phyloP scores from a whole-genome alignment of 2,329 filamentous ascomycete species.

The Dactylellina cionopaga region DNA sequence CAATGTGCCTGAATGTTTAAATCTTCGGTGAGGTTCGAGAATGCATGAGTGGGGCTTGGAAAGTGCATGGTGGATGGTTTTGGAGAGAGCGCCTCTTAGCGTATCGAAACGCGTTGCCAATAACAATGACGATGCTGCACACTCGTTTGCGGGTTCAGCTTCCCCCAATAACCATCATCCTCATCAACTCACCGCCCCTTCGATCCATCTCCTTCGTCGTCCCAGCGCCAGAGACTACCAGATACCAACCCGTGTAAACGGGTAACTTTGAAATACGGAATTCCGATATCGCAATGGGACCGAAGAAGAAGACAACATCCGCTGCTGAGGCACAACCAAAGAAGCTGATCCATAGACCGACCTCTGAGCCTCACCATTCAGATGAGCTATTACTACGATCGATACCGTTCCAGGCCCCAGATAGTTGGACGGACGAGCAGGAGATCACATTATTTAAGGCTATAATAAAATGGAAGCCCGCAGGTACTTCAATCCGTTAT shows the following conservation, averaged over 20 bases:
- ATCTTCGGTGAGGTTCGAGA: too few species aligned
- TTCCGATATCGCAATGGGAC: slow-evolving; percentile 32
- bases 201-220: neutral
- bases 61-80: too few species aligned
- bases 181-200: neutral
- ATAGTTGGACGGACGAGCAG: slow-evolving; percentile 95
- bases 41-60: too few species aligned
- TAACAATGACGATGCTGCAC: slow-evolving; percentile 12
- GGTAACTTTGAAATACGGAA: neutral
- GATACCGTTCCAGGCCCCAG: slow-evolving; percentile 58
- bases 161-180: slow-evolving; percentile 3
- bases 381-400: slow-evolving; percentile 30
- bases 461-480: slow-evolving; percentile 94
- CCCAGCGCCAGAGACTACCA: slow-evolving; percentile 64
- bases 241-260: slow-evolving; percentile 63
- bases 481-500: slow-evolving; percentile 68
- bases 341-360: slow-evolving; percentile 60
- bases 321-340: slow-evolving; percentile 49
- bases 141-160: slow-evolving; percentile 15
- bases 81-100: slow-evolving; percentile 16
- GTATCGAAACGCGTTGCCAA: slow-evolving; percentile 30
- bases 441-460: slow-evolving; percentile 91
- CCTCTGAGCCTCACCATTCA: slow-evolving; percentile 61
- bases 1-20: neutral
- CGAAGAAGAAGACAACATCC: slow-evolving; percentile 37